Evolutionary conservation across 441 rosid genomes (phyloP).

Genomic region (Corymbia calophylla): DNA sequence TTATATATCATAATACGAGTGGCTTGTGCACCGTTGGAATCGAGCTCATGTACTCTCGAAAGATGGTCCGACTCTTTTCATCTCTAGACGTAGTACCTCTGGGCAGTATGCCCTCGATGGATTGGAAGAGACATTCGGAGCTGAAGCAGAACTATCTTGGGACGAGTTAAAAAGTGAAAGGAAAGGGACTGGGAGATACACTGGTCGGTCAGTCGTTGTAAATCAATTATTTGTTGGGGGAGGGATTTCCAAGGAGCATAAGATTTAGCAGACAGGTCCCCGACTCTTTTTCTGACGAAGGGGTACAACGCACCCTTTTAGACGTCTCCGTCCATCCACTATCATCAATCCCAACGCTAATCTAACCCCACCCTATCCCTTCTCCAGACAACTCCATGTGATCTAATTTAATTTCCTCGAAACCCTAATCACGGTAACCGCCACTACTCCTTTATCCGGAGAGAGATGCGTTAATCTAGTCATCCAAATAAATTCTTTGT

Average conservation of each 20-base stretch:
- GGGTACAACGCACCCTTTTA: neutral
- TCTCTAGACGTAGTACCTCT: neutral
- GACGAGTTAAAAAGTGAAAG: neutral
- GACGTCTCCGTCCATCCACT: neutral
- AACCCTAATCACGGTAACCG: neutral
- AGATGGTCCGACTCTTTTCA: neutral
- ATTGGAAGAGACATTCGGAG: neutral
- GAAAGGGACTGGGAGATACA: neutral
- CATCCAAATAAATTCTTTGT: too few relatives aligned
- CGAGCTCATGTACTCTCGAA: neutral
- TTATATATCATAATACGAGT: neutral
- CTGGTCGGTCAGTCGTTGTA: neutral
- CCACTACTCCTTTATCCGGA: neutral
- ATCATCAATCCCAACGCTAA: neutral
- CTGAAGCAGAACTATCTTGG: neutral
- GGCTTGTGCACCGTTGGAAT: too few relatives aligned
- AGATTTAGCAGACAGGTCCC: neutral
- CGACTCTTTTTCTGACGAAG: neutral
- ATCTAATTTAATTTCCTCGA: neutral
- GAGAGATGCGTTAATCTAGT: neutral
- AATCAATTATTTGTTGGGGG: neutral
- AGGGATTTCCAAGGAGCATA: neutral
- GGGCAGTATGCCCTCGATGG: neutral
- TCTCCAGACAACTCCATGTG: neutral
- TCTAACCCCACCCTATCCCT: neutral